phyloP scores from a whole-genome alignment of 306 rosid genomes.

The Cucurbita argyrosperma region DNA sequence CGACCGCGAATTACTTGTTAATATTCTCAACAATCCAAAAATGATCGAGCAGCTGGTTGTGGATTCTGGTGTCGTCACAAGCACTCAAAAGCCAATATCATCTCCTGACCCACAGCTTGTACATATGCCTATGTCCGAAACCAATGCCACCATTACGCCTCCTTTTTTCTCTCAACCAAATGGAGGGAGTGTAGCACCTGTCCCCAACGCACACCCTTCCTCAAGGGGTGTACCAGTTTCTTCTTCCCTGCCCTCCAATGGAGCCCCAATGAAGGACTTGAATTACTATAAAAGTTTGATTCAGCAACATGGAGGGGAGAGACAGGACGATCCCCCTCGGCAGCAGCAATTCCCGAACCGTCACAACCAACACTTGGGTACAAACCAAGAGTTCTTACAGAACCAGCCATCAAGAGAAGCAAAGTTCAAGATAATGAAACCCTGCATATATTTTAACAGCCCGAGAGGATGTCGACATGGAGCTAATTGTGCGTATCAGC shows the following conservation, averaged over 20 bases:
- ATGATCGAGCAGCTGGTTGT: slow-evolving; percentile 64
- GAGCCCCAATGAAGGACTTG: slow-evolving; percentile 43
- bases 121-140: slow-evolving; percentile 20
- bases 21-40: slow-evolving; percentile 63
- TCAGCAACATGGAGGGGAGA: slow-evolving; percentile 90
- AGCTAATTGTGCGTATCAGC: slow-evolving; percentile 66
- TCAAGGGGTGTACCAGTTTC: slow-evolving; percentile 6
- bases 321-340: slow-evolving; percentile 36
- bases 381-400: slow-evolving; percentile 35
- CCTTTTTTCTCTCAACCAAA: slow-evolving; percentile 26
- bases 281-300: slow-evolving; percentile 81
- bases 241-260: slow-evolving; percentile 15
- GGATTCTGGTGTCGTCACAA: slow-evolving; percentile 27
- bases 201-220: background rate
- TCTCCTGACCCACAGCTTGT: slow-evolving; percentile 20
- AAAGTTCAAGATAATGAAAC: slow-evolving; percentile 74
- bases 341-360: slow-evolving; percentile 27
- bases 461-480: slow-evolving; percentile 88
- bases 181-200: background rate
- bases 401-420: slow-evolving; percentile 40
- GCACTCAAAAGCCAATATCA: slow-evolving; percentile 27
- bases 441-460: slow-evolving; percentile 80
- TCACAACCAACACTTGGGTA: slow-evolving; percentile 24
- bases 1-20: slow-evolving; percentile 55
- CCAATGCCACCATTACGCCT: slow-evolving; percentile 10